Percentiles rank a stretch among this genome's conserved stretches.
Evolutionary conservation across 2,329 filamentous ascomycete species (phyloP).

Genomic region (Colletotrichum tanaceti): DNA sequence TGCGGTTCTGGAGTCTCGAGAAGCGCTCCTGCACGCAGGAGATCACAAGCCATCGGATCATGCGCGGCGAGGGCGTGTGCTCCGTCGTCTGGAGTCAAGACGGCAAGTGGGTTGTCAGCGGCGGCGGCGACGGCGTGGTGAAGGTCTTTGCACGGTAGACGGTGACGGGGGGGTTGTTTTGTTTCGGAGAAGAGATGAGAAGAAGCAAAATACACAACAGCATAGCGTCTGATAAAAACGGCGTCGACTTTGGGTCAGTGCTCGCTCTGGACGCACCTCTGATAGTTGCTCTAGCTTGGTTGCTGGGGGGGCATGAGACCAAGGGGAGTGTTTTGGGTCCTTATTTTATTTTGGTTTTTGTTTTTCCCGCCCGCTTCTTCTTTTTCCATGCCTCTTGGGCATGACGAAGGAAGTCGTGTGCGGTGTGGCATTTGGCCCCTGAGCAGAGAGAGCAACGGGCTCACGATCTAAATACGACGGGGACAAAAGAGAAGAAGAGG

Average conservation of each 20-base stretch:
- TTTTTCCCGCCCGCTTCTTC: neutral
- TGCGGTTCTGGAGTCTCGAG: conserved; percentile 97
- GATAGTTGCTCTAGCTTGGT: conserved; percentile 7
- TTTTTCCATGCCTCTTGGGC: neutral
- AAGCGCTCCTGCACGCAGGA: conserved; percentile 96
- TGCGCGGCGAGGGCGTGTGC: conserved; percentile 96
- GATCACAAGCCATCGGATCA: conserved; percentile 90
- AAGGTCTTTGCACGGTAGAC: conserved; percentile 81
- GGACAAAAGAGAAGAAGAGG: neutral
- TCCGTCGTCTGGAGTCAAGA: conserved; percentile 96
- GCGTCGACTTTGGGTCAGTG: conserved; percentile 29
- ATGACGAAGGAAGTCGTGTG: neutral
- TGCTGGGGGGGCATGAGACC: conserved; percentile 11
- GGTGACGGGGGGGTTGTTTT: neutral
- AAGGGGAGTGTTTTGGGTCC: conserved; percentile 8
- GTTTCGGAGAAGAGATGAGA: conserved; percentile 11
- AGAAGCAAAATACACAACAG: conserved; percentile 28
- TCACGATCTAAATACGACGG: no score
- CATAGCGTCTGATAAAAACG: conserved; percentile 36
- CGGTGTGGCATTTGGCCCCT: neutral
- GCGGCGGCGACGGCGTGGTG: conserved; percentile 93
- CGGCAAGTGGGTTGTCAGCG: conserved; percentile 92
- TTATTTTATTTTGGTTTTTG: neutral
- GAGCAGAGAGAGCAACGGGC: conserved; percentile 5
- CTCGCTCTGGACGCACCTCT: conserved; percentile 18